Base-by-base conservation (phyloP, 1,284 basidiomycete species). In the Sporisorium scitamineum region DNA sequence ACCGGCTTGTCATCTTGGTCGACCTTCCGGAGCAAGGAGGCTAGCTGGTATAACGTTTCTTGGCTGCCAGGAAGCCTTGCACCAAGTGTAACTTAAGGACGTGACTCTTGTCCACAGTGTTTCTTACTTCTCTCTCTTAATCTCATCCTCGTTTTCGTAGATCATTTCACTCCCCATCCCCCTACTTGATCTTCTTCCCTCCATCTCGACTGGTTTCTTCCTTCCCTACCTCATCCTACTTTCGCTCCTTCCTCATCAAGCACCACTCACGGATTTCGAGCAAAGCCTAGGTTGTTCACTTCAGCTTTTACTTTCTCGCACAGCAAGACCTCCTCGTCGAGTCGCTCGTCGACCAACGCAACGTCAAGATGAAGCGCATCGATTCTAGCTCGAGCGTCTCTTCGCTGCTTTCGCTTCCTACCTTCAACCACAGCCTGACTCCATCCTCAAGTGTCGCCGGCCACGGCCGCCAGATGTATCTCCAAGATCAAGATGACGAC, bases 381-480 rank as follows among this genome's bases (percentile, higher is more conserved):
- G 58, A 56, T 39, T 67, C 64, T 11, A 42, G 44, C 29, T 44
- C 64, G 26, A 67, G 63, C 39, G 32, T 66, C 20, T 42, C 57
- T 54, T 66, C 64, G 57, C 64, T 67, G 31, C 54, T 58, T 47
- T 59, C 63, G 52, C 63, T 66, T 34, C 63, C 63, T 16, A 24
- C 53, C 20, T 56, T 67, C 58, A 67, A 61, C 47, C 52, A 60
- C 53, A 61, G 16, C 54, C 53, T 61, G 22, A 56, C 64, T 8
- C 53, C 54, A 6, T 26, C 53, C 5, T 61, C 58, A 45, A 67
- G 64, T 31, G 20, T 52, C 34, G 57, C 53, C 2, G 53, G 52
- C 18, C 57, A 67, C n/a, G 54, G 53, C n/a, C 57, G 53, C 14
- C 14, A 39, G 3, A 34, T 37, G n/a, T 52, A 55, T 24, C 18